phyloP scores from a whole-genome alignment of 1,284 basidiomycete genomes.

The Xerocomus minutiporus region DNA sequence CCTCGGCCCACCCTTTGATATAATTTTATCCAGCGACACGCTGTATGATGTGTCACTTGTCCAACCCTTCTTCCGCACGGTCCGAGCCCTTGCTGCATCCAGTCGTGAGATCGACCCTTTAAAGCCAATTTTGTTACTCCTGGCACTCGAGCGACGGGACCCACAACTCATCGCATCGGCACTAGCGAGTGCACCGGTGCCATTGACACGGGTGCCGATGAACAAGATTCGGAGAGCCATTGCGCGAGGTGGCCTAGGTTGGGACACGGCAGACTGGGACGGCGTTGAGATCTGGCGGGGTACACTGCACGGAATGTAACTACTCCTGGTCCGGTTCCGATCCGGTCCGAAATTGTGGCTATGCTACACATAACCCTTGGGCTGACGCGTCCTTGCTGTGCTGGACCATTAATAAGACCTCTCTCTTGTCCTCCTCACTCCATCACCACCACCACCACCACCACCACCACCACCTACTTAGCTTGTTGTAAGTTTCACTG shows the following conservation, averaged over 20 bases:
- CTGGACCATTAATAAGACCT: slow-evolving; percentile 26
- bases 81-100: slow-evolving; percentile 48
- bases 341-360: slow-evolving; percentile 17
- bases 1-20: slow-evolving; percentile 61
- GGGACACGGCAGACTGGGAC: slow-evolving; percentile 70
- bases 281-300: slow-evolving; percentile 67
- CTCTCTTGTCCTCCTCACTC: slow-evolving; percentile 1
- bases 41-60: slow-evolving; percentile 67
- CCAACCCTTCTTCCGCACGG: slow-evolving; percentile 66
- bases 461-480: neutral
- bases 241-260: slow-evolving; percentile 51
- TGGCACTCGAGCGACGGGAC: slow-evolving; percentile 79
- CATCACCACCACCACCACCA: neutral
- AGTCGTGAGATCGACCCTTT: slow-evolving; percentile 17
- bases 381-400: slow-evolving; percentile 35
- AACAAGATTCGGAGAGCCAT: slow-evolving; percentile 62
- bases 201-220: slow-evolving; percentile 54
- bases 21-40: slow-evolving; percentile 84
- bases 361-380: slow-evolving; percentile 13
- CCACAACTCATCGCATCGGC: slow-evolving; percentile 58
- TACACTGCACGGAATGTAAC: neutral
- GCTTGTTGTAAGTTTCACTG: neutral
- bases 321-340: neutral
- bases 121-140: slow-evolving; percentile 48
- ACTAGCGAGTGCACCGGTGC: slow-evolving; percentile 48